Percentiles rank a stretch among this genome's conserved stretches.
Evolutionary conservation across 2,329 filamentous ascomycete species (phyloP).

Genomic region (Neonectria coccinea): DNA sequence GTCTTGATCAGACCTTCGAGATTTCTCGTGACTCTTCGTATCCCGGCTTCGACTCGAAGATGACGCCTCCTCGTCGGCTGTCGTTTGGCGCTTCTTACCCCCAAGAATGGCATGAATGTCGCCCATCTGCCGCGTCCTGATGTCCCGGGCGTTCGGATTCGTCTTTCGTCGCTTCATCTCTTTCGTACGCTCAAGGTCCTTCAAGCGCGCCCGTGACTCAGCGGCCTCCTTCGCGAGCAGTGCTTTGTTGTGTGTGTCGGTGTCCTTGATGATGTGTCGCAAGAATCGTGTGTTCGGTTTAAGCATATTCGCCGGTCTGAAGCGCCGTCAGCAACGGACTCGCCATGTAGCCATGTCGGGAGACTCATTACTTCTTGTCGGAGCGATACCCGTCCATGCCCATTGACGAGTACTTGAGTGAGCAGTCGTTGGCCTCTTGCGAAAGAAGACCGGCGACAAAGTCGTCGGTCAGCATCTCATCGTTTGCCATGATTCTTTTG

Average conservation of each 20-base stretch:
- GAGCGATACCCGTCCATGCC: slow-evolving; percentile 74
- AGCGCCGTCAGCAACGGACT: slow-evolving; percentile 36
- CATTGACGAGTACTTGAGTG: slow-evolving; percentile 78
- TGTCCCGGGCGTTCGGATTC: slow-evolving; percentile 62
- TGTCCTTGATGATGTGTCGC: slow-evolving; percentile 87
- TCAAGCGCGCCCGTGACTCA: slow-evolving; percentile 79
- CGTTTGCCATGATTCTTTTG: slow-evolving; percentile 52
- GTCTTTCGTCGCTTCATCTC: slow-evolving; percentile 58
- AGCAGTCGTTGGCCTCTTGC: slow-evolving; percentile 81
- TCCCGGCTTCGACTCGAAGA: slow-evolving; percentile 35
- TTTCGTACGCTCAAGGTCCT: slow-evolving; percentile 65
- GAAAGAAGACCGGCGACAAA: slow-evolving; percentile 84
- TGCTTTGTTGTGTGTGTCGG: slow-evolving; percentile 88
- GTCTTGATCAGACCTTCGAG: slow-evolving; percentile 26
- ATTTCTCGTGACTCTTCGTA: slow-evolving; percentile 27
- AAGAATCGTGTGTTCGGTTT: slow-evolving; percentile 95
- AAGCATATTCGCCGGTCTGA: slow-evolving; percentile 74
- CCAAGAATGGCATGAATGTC: slow-evolving; percentile 70
- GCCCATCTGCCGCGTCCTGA: slow-evolving; percentile 68
- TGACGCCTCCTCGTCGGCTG: slow-evolving; percentile 37
- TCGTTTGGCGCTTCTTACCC: slow-evolving; percentile 53
- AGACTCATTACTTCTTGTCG: slow-evolving; percentile 60
- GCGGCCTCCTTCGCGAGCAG: slow-evolving; percentile 85
- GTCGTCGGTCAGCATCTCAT: slow-evolving; percentile 75
- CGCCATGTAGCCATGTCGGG: slow-evolving; percentile 13